These are phyloP conservation scores for Globisporangium carolinianum DNA, from an alignment of 352 stramenopile genomes.

Conservation along the genomic window DNA sequence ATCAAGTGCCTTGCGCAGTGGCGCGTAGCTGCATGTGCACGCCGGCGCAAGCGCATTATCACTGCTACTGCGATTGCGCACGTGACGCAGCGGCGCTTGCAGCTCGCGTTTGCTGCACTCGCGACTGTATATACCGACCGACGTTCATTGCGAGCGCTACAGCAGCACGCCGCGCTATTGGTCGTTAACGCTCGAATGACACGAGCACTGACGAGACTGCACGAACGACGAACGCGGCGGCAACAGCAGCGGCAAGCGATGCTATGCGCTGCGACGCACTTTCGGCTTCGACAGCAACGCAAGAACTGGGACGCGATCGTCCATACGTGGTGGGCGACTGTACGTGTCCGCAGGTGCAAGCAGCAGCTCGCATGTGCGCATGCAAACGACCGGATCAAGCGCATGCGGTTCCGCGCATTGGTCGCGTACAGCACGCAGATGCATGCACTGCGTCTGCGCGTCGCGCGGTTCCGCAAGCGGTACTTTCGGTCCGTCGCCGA, in stretches of 20 bases:
- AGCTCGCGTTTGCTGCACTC: not conserved
- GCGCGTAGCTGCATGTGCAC: slow-evolving; percentile 6
- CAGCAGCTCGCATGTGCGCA: not conserved
- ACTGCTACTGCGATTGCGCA: not conserved
- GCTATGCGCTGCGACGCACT: slow-evolving; percentile 12
- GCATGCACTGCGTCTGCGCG: slow-evolving; percentile 3
- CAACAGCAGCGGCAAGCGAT: slow-evolving; percentile 3
- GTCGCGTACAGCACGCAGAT: slow-evolving; percentile 1
- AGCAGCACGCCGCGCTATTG: not conserved
- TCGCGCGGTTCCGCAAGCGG: slow-evolving; percentile 15
- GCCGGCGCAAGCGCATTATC: slow-evolving; percentile 17
- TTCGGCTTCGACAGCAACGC: slow-evolving; percentile 9
- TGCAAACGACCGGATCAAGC: not conserved
- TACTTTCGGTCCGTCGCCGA: slow-evolving; percentile 22
- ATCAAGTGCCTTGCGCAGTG: slow-evolving; percentile 32
- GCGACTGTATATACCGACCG: not conserved
- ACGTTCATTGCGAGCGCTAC: not conserved
- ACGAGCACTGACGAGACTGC: slow-evolving; percentile 1
- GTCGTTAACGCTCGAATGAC: not conserved
- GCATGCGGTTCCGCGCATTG: slow-evolving; percentile 4
- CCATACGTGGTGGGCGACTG: slow-evolving; percentile 11
- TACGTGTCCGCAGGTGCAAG: not conserved
- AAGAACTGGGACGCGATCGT: slow-evolving; percentile 20
- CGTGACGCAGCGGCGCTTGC: not conserved
- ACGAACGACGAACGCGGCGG: not conserved